Evolutionary conservation across 2,329 filamentous ascomycete genomes (phyloP).

Genomic region (Xylaria sp.): DNA sequence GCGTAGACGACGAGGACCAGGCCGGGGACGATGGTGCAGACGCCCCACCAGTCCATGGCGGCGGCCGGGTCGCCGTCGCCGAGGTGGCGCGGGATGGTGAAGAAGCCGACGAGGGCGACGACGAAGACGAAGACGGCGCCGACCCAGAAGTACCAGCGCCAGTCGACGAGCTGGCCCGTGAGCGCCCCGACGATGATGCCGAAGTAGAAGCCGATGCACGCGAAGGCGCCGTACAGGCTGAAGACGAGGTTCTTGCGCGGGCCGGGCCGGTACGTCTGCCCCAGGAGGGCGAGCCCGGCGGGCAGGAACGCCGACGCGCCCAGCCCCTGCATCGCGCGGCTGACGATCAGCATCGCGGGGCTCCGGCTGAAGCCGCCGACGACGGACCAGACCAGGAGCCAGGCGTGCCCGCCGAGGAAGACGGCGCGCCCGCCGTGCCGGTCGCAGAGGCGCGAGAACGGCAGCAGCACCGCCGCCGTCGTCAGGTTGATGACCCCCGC

Average conservation of each 20-base stretch:
- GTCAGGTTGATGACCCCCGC: constrained; percentile 62
- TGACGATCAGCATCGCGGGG: constrained; percentile 71
- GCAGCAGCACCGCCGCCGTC: constrained; percentile 60
- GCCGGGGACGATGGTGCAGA: constrained; percentile 62
- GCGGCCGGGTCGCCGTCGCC: constrained; percentile 39
- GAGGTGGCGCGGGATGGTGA: constrained; percentile 36
- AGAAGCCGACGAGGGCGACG: constrained; percentile 29
- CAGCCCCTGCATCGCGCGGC: constrained; percentile 73
- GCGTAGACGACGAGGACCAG: constrained; percentile 74
- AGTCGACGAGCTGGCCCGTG: constrained; percentile 59
- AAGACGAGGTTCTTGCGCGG: constrained; percentile 69
- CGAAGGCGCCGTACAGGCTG: constrained; percentile 58
- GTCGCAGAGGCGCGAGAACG: constrained; percentile 64
- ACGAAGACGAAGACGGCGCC: constrained; percentile 47
- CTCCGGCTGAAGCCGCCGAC: constrained; percentile 70
- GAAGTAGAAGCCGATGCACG: constrained; percentile 57
- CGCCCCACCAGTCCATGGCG: constrained; percentile 72
- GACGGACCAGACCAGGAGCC: constrained; percentile 71
- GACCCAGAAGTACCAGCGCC: constrained; percentile 72
- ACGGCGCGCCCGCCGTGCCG: constrained; percentile 64
- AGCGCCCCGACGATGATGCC: constrained; percentile 69
- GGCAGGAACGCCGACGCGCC: constrained; percentile 74
- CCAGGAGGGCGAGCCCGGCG: constrained; percentile 67
- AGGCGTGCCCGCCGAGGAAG: constrained; percentile 61
- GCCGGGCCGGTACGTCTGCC: constrained; percentile 66